A percentile compares a stretch with the other conserved stretches of the same genome.
These are phyloP conservation scores for Phlyctochytrium arcticum DNA, from an alignment of 192 early-diverging fungal genomes.

Conservation along the genomic window DNA sequence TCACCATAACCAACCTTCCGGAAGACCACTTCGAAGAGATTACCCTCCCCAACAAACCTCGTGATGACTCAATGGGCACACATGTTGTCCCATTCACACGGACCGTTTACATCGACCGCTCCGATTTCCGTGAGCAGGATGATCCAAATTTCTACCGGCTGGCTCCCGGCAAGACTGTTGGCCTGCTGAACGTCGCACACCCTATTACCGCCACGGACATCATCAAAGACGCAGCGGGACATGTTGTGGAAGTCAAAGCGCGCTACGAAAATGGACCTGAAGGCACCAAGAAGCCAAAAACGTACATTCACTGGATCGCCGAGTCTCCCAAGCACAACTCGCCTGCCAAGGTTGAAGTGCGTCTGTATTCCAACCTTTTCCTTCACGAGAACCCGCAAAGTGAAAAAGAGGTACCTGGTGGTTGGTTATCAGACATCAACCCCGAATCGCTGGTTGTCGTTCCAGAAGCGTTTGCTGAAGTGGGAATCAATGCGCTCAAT, in stretches of 20 bases:
- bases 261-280: constrained; percentile 69
- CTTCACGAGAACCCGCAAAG: constrained; percentile 80
- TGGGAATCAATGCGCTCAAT: constrained; percentile 73
- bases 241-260: constrained; percentile 77
- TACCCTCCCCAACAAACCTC: constrained; percentile 84
- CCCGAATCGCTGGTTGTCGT: constrained; percentile 65
- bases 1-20: constrained; percentile 87
- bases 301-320: constrained; percentile 98
- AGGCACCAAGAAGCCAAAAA: constrained; percentile 77
- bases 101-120: constrained; percentile 89
- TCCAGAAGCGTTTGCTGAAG: constrained; percentile 72
- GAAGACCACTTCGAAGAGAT: constrained; percentile 77
- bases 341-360: constrained; percentile 80
- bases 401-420: constrained; percentile 76
- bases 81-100: constrained; percentile 87
- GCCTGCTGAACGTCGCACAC: constrained; percentile 78
- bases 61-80: constrained; percentile 79
- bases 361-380: constrained; percentile 86
- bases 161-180: constrained; percentile 90
- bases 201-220: constrained; percentile 85
- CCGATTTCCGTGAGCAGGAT: constrained; percentile 88
- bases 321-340: constrained; percentile 77
- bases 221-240: constrained; percentile 72
- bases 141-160: constrained; percentile 96
- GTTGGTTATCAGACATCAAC: constrained; percentile 89